Evolutionary conservation across 2,329 filamentous ascomycete species (phyloP), one percentile per base, ranked within the genome.

Genomic region (Penicillium sp.): DNA sequence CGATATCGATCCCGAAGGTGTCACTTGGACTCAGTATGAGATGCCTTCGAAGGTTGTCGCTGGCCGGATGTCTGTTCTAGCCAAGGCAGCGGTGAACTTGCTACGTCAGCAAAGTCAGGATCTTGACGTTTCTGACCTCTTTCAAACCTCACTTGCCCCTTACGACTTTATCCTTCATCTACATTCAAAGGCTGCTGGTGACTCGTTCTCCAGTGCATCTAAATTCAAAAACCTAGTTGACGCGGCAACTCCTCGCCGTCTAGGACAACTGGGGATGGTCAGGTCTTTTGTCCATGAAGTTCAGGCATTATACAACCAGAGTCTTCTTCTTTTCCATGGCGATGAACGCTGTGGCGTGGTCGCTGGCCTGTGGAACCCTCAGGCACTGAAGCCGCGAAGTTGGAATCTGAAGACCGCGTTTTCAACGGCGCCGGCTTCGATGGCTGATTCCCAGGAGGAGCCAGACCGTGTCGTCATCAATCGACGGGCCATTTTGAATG

Each of bases 121-220:
- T 9, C 62, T 86, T 36, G 69, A 81, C 32, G 64, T 74, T 1
- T 66, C 70, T 20, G 62, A 68, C 1, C 72, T 96, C 6, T 96
- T 96, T 66, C 70, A 75, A n/a, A 73, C 83, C 2, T 77, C 82
- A 0, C 70, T 86, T 4, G 64, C 65, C 7, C 88, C 95, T 48
- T 98, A 89, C 61, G 87, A 96, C 60, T 82, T 96, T 47, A 68
- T 90, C n/a, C 70, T 98, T 37, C 77, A 82, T 55, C 69, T 96
- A 13, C 75, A 77, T 11, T 50, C 72, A 20, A 79, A 75, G 33
- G 59, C 76, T 40, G 64, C 52, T 58, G 34, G 64, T 29, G 52
- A 66, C 68, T 32, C 58, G 61, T 25, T 57, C 40, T 55, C 65
- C 26, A 53, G 39, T n/a, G 57, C 41, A 49, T 60, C 43, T 47